A percentile compares a stretch with the other conserved stretches of the same genome.
These are phyloP conservation scores for Hypholoma sublateritium DNA, from an alignment of 768 basidiomycete species.

Conservation along the genomic window DNA sequence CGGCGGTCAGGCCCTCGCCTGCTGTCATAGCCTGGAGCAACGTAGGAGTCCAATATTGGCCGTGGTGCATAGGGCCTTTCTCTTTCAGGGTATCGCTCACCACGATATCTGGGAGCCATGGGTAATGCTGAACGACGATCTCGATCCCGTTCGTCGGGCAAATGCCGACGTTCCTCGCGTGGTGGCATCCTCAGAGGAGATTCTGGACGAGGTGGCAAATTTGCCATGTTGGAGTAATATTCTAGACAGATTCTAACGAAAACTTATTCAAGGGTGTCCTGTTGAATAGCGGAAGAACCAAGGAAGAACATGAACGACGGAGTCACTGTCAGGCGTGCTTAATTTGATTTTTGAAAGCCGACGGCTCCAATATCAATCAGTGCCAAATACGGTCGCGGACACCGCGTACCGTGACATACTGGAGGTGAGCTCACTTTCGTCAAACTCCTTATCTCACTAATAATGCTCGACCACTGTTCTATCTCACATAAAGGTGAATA, in stretches of 20 bases:
- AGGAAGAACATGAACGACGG: background rate
- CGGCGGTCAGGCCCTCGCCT: conserved; percentile 25
- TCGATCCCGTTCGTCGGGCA: conserved; percentile 28
- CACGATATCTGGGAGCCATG: conserved; percentile 18
- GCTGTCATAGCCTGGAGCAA: conserved; percentile 25
- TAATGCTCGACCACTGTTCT: conserved; percentile 93
- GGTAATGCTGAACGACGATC: conserved; percentile 24
- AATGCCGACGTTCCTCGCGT: conserved; percentile 17
- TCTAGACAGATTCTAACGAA: background rate
- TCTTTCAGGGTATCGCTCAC: conserved; percentile 14
- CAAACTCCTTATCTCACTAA: conserved; percentile 4
- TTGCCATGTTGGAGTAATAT: conserved; percentile 27
- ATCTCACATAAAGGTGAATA: conserved; percentile 86
- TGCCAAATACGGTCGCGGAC: conserved; percentile 8
- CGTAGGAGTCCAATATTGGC: conserved; percentile 30
- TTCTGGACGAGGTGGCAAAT: conserved; percentile 41
- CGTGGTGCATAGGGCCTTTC: conserved; percentile 20
- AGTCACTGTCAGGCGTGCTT: background rate
- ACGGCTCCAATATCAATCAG: conserved; percentile 7
- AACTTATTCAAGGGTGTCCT: background rate
- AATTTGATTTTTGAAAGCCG: conserved; percentile 5
- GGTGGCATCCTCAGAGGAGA: conserved; percentile 24
- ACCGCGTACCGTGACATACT: too few species aligned
- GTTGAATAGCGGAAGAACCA: background rate
- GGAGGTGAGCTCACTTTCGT: conserved; percentile 4